Conservation (phyloP, 2,329 filamentous ascomycete genomes). For the Aphanocladium album region DNA sequence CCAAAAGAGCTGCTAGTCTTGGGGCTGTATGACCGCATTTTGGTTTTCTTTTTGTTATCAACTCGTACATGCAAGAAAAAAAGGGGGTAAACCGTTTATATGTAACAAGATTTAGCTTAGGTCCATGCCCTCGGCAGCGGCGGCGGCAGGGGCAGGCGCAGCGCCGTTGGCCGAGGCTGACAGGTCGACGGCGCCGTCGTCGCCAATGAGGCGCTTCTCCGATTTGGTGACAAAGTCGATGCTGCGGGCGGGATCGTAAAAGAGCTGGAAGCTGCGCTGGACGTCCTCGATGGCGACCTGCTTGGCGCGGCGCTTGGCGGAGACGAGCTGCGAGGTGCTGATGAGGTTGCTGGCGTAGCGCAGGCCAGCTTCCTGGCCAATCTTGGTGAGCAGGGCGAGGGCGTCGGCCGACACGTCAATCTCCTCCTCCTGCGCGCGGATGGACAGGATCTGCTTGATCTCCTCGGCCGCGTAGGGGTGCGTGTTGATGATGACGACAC, state of each 20-base stretch:
- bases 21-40: too few relatives aligned
- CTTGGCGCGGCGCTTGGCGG: conserved; percentile 77
- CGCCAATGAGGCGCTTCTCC: conserved; percentile 88
- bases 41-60: background rate
- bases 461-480: conserved; percentile 77
- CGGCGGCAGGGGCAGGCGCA: background rate
- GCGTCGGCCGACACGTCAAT: conserved; percentile 88
- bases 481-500: conserved; percentile 94
- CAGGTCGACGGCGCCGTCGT: conserved; percentile 76
- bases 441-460: conserved; percentile 85
- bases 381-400: conserved; percentile 88
- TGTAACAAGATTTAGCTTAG: conserved; percentile 30
- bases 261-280: conserved; percentile 86
- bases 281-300: conserved; percentile 85
- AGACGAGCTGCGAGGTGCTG: conserved; percentile 84
- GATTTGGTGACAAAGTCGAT: conserved; percentile 86
- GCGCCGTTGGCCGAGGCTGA: conserved; percentile 45
- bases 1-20: background rate
- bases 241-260: conserved; percentile 84
- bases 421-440: conserved; percentile 93
- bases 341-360: conserved; percentile 98
- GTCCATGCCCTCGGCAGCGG: conserved; percentile 41
- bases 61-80: background rate
- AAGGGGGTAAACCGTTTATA: background rate
- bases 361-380: conserved; percentile 85